phyloP scores from a whole-genome alignment of 495 filamentous ascomycete species.

The Hypoxylon fragiforme region DNA sequence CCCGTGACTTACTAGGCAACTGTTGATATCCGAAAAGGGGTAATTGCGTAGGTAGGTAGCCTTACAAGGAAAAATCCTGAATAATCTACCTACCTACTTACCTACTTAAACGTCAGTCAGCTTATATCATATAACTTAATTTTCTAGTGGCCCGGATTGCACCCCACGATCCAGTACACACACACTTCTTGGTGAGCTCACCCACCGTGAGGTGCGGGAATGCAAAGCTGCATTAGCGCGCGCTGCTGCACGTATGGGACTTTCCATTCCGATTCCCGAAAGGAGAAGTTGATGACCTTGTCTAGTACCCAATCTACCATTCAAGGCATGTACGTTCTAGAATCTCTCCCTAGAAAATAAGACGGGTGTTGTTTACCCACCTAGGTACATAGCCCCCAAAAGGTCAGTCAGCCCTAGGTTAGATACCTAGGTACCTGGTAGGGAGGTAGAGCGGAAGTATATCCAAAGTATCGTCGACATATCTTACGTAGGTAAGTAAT shows the following conservation, averaged over 20 bases:
- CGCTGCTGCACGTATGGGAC: slow-evolving; percentile 19
- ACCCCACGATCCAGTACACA: slow-evolving; percentile 8
- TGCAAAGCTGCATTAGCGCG: slow-evolving; percentile 22
- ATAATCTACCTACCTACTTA: no score
- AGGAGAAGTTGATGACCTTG: slow-evolving; percentile 9
- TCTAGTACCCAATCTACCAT: no score
- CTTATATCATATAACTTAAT: slow-evolving; percentile 20
- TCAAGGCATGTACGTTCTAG: neutral
- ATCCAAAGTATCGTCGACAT: neutral
- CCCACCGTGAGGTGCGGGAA: slow-evolving; percentile 22
- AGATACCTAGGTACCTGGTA: no score
- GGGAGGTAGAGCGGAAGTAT: neutral
- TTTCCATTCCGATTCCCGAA: slow-evolving; percentile 8
- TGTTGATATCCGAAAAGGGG: neutral
- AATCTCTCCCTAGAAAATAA: neutral
- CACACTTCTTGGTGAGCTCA: neutral
- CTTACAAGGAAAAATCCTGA: neutral
- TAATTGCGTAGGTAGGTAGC: neutral
- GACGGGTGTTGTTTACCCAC: neutral
- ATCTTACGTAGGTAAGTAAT: no score
- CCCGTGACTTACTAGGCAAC: slow-evolving; percentile 12
- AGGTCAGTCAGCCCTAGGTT: slow-evolving; percentile 1
- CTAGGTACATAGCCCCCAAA: no score
- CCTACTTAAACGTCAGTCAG: slow-evolving; percentile 17
- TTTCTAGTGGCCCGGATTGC: slow-evolving; percentile 4